Evolutionary conservation across 345 rosid genomes (phyloP), one percentile per base, ranked within the genome.

Genomic region (Hevea brasiliensis): DNA sequence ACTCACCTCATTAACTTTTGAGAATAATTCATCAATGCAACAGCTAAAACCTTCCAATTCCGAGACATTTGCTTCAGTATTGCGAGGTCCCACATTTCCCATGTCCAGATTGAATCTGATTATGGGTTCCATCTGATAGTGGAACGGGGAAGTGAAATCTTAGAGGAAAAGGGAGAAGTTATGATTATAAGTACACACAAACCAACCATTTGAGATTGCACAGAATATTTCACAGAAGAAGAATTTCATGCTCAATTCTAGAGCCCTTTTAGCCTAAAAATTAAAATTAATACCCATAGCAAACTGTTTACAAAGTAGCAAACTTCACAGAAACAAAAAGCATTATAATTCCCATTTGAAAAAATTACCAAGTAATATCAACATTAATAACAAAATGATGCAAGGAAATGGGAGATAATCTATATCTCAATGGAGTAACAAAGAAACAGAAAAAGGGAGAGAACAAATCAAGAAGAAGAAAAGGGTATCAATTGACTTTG

Each of bases 1-100:
- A 8, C 55, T 74, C 48, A 85, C 92, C 87, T 71, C 77, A 77
- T 85, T 87, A 78, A 92, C 89, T 79, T 86, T 85, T 56, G 70
- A 71, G 42, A 77, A 77, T 44, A 89, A 85, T 68, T 87, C 87
- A 66, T 90, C 90, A 71, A 92, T 83, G 1, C 80, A 82, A 68
- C 71, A 63, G 73, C 78, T 79, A 74, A 84, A 85, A 68, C 47
- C 73, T 51, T 85, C 86, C 47, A 50, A 45, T 44, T 87, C 90
- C 0, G 76, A 44, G 45, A 71, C 78, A 53, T 72, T 32, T 57
- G 40, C 63, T 74, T 80, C 64, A 7, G 21, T 75, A 47, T 81
- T 70, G 72, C 77, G 81, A 32, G 76, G 62, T 56, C 37, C 58
- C 20, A 64, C 60, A 47, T 47, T 65, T 55, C 48, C 74, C 58